Conservation (phyloP, 2,329 filamentous ascomycete species). For the Xylaria sp. region DNA sequence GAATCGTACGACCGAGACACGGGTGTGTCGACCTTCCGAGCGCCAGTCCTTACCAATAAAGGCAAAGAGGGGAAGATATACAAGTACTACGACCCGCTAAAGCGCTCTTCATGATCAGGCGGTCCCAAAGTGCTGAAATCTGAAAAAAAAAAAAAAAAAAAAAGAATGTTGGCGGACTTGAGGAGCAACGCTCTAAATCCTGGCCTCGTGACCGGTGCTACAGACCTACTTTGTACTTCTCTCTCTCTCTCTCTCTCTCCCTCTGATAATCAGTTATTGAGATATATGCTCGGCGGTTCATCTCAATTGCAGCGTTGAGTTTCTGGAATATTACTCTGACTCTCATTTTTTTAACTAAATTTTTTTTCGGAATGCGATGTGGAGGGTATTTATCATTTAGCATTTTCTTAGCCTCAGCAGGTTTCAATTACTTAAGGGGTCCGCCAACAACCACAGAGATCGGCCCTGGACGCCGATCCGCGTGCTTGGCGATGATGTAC, state of each 20-base stretch:
- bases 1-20: conserved; percentile 64
- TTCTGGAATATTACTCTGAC: background rate
- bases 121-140: background rate
- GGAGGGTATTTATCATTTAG: background rate
- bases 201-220: background rate
- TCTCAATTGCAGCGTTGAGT: background rate
- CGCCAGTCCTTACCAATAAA: conserved; percentile 63
- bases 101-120: background rate
- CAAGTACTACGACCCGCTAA: conserved; percentile 66
- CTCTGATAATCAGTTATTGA: background rate
- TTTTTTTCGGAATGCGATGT: background rate
- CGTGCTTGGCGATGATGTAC: background rate
- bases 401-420: background rate
- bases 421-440: background rate
- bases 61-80: conserved; percentile 62
- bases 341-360: too few relatives aligned
- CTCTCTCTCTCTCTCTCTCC: too few relatives aligned
- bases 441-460: background rate
- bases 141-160: too few relatives aligned
- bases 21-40: conserved; percentile 66
- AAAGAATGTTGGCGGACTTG: too few relatives aligned
- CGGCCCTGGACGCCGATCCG: background rate
- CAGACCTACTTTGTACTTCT: background rate
- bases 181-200: background rate
- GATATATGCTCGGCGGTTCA: background rate